Conservation (phyloP, 345 rosid species). For the Carallia brachiata region DNA sequence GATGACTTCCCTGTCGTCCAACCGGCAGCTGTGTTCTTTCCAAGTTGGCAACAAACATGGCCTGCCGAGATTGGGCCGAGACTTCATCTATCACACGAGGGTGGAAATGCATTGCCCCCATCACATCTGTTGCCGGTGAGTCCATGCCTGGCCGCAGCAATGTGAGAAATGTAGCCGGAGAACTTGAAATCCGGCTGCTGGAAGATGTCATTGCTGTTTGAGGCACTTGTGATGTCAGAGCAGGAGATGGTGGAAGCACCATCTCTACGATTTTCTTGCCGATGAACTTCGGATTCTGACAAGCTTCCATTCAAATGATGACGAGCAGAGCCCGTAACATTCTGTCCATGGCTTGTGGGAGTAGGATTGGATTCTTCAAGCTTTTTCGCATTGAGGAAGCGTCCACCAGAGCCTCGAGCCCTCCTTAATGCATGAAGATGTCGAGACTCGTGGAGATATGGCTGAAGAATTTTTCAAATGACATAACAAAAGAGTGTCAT, state of each 20-base stretch:
- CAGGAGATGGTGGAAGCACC: constrained; percentile 45
- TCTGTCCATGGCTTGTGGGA: constrained; percentile 23
- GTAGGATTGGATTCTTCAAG: constrained; percentile 37
- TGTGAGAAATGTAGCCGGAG: constrained; percentile 43
- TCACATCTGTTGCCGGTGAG: constrained; percentile 37
- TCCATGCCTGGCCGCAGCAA: constrained; percentile 28
- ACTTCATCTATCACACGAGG: constrained; percentile 34
- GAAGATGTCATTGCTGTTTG: constrained; percentile 44
- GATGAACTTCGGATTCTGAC: constrained; percentile 40
- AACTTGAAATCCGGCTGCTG: constrained; percentile 50
- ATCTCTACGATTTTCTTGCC: constrained; percentile 31
- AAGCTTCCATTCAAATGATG: constrained; percentile 16
- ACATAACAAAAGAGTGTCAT: neutral
- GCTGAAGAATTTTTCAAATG: constrained; percentile 39
- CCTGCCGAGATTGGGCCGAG: constrained; percentile 22
- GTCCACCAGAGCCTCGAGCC: constrained; percentile 81
- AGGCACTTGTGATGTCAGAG: constrained; percentile 47
- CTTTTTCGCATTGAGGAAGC: constrained; percentile 63
- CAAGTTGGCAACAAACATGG: constrained; percentile 8
- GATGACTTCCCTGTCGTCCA: constrained; percentile 80
- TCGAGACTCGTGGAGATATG: constrained; percentile 86
- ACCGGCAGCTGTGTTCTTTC: constrained; percentile 36
- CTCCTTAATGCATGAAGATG: constrained; percentile 79
- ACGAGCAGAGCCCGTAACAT: constrained; percentile 19
- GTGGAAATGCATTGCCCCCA: constrained; percentile 40